Base-by-base conservation (phyloP, 2,329 filamentous ascomycete species). In the Neonectria punicea region DNA sequence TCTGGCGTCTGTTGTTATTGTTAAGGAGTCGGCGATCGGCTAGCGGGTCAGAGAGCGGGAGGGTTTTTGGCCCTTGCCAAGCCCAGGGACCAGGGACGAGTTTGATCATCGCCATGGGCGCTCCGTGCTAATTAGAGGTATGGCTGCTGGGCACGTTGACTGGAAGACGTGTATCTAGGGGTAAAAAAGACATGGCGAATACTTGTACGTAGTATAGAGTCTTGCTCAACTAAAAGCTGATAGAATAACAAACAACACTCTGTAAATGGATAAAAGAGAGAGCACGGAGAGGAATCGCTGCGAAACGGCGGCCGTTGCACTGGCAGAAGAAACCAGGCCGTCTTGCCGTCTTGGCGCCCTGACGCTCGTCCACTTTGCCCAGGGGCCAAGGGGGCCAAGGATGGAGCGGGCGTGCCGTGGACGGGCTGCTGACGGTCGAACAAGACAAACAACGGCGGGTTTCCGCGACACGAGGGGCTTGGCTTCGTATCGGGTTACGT, bases 301-400 rank as follows among this genome's bases (percentile, higher is more conserved):
- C 25, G 14, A 49, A 30, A 49, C 46, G 14, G 7, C 7, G 7
- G n/a, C n/a, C 30, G 28, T 20, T 18, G 30, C 30, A 51, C 49
- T 13, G 44, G 36, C 28, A 50, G n/a, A 20, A 53, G 47, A 22
- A n/a, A 32, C 32, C 41, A 34, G 43, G 61, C 61, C 61, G 61
- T 58, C 49, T 58, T 63, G 61, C 61, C 61, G 61, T 58, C 61
- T 63, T 63, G 61, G 61, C 61, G 30, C 30, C 8, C 30, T 30
- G 34, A 54, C 54, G 47, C 47, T 30, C 44, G 30, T 41, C 49
- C 20, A 44, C 28, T 22, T 41, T 18, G 44, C 59, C 46, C 51
- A 53, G 53, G 20, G 10, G 49, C 43, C 41, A 22, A 56, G 53
- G 28, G n/a, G n/a, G 49, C 61, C 61, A 54, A 54, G 60, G 54